phyloP scores from a whole-genome alignment of 2,329 filamentous ascomycete genomes.

The Fusarium equiseti region DNA sequence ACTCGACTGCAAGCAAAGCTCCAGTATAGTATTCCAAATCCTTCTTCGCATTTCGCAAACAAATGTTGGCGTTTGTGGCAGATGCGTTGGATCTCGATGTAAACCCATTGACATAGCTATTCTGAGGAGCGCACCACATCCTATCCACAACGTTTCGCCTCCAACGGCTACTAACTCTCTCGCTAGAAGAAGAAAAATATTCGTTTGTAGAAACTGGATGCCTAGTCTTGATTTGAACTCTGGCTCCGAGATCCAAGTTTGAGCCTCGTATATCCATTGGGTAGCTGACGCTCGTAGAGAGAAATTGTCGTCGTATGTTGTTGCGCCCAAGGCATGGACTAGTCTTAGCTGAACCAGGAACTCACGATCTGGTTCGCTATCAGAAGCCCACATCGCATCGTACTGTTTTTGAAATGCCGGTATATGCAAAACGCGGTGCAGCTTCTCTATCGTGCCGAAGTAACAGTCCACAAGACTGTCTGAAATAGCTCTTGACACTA shows the following conservation, averaged over 20 bases:
- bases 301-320: slow-evolving; percentile 63
- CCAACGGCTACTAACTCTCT: slow-evolving; percentile 55
- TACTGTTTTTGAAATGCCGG: slow-evolving; percentile 63
- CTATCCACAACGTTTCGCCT: slow-evolving; percentile 62
- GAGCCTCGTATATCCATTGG: slow-evolving; percentile 69
- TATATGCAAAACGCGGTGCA: slow-evolving; percentile 64
- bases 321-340: slow-evolving; percentile 68
- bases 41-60: slow-evolving; percentile 62
- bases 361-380: slow-evolving; percentile 48
- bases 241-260: slow-evolving; percentile 66
- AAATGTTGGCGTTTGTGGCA: slow-evolving; percentile 54
- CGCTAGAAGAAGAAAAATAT: slow-evolving; percentile 59
- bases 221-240: slow-evolving; percentile 64
- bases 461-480: slow-evolving; percentile 64
- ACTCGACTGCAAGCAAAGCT: slow-evolving; percentile 60
- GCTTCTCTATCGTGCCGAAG: slow-evolving; percentile 59
- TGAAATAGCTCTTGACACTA: slow-evolving; percentile 61
- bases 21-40: slow-evolving; percentile 66
- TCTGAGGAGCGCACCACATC: slow-evolving; percentile 58
- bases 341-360: slow-evolving; percentile 70
- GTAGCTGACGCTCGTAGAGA: slow-evolving; percentile 62
- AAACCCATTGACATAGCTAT: slow-evolving; percentile 64
- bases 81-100: slow-evolving; percentile 60
- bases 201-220: slow-evolving; percentile 63
- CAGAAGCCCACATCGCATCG: slow-evolving; percentile 61